Evolutionary conservation across 352 stramenopile species (phyloP).

Genomic region (Pythium grandisporangium): DNA sequence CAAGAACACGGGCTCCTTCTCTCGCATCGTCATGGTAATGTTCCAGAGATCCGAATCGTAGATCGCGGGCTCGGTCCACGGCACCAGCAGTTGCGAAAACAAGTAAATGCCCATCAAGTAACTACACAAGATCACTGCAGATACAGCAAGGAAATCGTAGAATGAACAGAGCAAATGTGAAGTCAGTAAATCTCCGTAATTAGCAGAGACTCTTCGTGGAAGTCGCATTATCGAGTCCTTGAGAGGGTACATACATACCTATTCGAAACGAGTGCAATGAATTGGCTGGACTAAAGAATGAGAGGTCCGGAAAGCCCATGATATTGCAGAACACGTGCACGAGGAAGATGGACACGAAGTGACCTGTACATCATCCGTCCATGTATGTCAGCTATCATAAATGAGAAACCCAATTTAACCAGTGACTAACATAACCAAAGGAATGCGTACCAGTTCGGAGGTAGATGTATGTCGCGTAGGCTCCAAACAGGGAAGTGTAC

Average conservation of each 20-base stretch:
- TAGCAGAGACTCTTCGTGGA: too few relatives aligned
- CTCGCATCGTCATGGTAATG: slow-evolving; percentile 30
- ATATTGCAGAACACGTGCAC: slow-evolving; percentile 94
- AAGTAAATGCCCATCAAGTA: slow-evolving; percentile 82
- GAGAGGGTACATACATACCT: slow-evolving; percentile 20
- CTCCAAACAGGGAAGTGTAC: slow-evolving; percentile 95
- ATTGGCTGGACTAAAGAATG: slow-evolving; percentile 73
- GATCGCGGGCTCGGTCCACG: slow-evolving; percentile 67
- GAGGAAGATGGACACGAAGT: slow-evolving; percentile 84
- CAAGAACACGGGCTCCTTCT: slow-evolving; percentile 14
- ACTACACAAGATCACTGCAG: slow-evolving; percentile 54
- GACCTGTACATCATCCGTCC: slow-evolving; percentile 19
- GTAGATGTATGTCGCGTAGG: slow-evolving; percentile 92
- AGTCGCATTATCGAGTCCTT: too few relatives aligned
- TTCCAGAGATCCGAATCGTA: slow-evolving; percentile 82
- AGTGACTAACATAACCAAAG: too few relatives aligned
- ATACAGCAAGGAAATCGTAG: not conserved
- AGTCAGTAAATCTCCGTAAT: not conserved
- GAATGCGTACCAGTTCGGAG: slow-evolving; percentile 66
- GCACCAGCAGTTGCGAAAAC: slow-evolving; percentile 68
- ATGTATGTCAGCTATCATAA: too few relatives aligned
- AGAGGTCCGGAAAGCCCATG: slow-evolving; percentile 90
- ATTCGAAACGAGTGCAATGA: slow-evolving; percentile 68
- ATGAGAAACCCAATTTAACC: too few relatives aligned
- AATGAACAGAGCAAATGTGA: not conserved